phyloP scores from a whole-genome alignment of 768 basidiomycete genomes.

The Podaxis carcinomalis region DNA sequence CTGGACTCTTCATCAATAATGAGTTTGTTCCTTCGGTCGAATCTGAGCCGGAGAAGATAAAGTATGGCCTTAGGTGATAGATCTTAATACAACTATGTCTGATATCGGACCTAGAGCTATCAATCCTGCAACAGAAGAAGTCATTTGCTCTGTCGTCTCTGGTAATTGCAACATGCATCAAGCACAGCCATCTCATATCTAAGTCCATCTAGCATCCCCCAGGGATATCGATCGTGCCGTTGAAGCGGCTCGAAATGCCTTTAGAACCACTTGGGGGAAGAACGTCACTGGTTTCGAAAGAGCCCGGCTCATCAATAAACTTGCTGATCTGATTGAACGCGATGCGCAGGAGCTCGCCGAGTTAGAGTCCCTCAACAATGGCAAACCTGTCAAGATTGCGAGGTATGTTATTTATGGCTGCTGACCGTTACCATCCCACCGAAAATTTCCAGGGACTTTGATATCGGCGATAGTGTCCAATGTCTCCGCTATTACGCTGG shows the following conservation, averaged over 20 bases:
- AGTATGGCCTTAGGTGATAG: slow-evolving; percentile 36
- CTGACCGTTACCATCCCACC: not conserved
- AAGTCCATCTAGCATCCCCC: slow-evolving; percentile 42
- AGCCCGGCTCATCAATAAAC: slow-evolving; percentile 74
- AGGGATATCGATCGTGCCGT: slow-evolving; percentile 85
- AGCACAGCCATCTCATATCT: not conserved
- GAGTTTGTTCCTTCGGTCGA: slow-evolving; percentile 79
- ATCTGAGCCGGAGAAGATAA: slow-evolving; percentile 51
- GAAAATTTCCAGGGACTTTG: slow-evolving; percentile 55
- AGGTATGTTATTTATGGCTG: slow-evolving; percentile 19
- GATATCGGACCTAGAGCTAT: slow-evolving; percentile 43
- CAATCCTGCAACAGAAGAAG: slow-evolving; percentile 79
- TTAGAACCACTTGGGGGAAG: slow-evolving; percentile 85
- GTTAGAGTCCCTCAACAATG: slow-evolving; percentile 85
- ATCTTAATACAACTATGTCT: not conserved
- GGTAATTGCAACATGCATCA: slow-evolving; percentile 28
- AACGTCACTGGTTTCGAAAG: slow-evolving; percentile 83
- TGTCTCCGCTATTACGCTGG: slow-evolving; percentile 92
- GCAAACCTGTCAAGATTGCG: slow-evolving; percentile 71
- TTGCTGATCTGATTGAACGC: slow-evolving; percentile 88
- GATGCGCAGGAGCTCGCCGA: slow-evolving; percentile 80
- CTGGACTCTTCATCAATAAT: slow-evolving; percentile 90
- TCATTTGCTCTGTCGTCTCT: slow-evolving; percentile 64
- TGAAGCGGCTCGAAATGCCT: slow-evolving; percentile 76
- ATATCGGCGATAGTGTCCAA: slow-evolving; percentile 73